Base-by-base conservation (phyloP, 768 basidiomycete species). In the Collybiopsis luxurians region DNA sequence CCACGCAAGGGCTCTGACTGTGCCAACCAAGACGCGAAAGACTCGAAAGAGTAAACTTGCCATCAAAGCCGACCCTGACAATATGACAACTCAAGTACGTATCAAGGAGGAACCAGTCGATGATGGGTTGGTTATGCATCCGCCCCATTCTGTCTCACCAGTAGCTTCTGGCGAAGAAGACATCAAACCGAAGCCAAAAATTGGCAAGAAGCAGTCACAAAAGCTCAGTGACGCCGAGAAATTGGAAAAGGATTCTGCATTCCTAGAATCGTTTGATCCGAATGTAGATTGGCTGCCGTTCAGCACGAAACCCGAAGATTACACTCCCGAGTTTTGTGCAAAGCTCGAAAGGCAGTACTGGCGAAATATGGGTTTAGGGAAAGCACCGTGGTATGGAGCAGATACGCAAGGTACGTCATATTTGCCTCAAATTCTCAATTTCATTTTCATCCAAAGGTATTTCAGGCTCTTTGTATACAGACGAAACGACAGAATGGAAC, bases 311-410 rank as follows among this genome's bases (percentile, higher is more conserved):
- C 67, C 85, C 0, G 73, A 79, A 15, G 94, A 98, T 68, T 99
- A 95, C 64, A 95, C 91, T 0, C 79, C 82, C 12, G 94, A 96
- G 59, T 90, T 92, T 59, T 97, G 95, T 68, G 82, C 84, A 58
- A 85, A 87, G 59, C 79, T 98, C 19, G 95, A 98, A 72, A 79
- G 95, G 28, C 81, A 87, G 54, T 98, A 86, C 71, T 99, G 97
- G 97, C 79, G 95, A 53, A 94, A 90, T 61, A 86, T 92, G 70
- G 87, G 93, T 0, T 70, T 96, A 3, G 92, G 93, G 3, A 90
- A 87, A 60, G 79, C 95, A n/a, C 85, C 95, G 2, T 96, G 93
- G 95, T 99, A 99, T 71, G 97, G 96, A 19, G 97, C 97, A 3
- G 97, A 99, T 69, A 88, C 93, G 59, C 84, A 89, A 75, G 96